These are phyloP conservation scores for Paecilomyces dactylethromorphus DNA, from an alignment of 2,329 filamentous ascomycete species.

Conservation along the genomic window DNA sequence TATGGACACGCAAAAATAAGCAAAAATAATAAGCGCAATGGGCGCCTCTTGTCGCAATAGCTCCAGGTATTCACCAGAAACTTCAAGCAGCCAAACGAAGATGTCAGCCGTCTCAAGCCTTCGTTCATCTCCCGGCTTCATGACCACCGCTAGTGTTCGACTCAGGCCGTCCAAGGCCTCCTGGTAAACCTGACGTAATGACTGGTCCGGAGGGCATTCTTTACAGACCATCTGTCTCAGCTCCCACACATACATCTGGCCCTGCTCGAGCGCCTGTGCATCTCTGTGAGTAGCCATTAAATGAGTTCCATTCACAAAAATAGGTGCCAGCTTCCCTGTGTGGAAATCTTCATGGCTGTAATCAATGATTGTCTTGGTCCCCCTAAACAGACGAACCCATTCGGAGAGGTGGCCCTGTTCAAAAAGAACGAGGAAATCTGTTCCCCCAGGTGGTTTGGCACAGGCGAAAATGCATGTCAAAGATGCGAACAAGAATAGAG, in stretches of 20 bases:
- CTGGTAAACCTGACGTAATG: slow-evolving; percentile 5
- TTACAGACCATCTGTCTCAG: slow-evolving; percentile 6
- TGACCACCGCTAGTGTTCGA: slow-evolving; percentile 4
- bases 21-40: slow-evolving; percentile 15
- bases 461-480: slow-evolving; percentile 32
- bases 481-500: slow-evolving; percentile 34
- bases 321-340: slow-evolving; percentile 6
- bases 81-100: slow-evolving; percentile 15
- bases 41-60: slow-evolving; percentile 9
- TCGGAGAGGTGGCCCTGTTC: slow-evolving; percentile 26
- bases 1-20: slow-evolving; percentile 14
- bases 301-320: slow-evolving; percentile 8
- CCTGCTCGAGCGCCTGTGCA: slow-evolving; percentile 2
- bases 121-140: slow-evolving; percentile 1
- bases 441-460: slow-evolving; percentile 25
- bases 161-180: slow-evolving; percentile 10
- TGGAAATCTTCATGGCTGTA: slow-evolving; percentile 15
- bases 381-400: slow-evolving; percentile 34
- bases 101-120: slow-evolving; percentile 13
- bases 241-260: slow-evolving; percentile 7
- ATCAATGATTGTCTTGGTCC: slow-evolving; percentile 26
- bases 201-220: slow-evolving; percentile 1
- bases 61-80: slow-evolving; percentile 12
- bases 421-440: slow-evolving; percentile 30
- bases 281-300: slow-evolving; percentile 1